These are phyloP conservation scores for Phytophthora gonapodyides DNA, from an alignment of 352 stramenopile genomes.

Conservation along the genomic window DNA sequence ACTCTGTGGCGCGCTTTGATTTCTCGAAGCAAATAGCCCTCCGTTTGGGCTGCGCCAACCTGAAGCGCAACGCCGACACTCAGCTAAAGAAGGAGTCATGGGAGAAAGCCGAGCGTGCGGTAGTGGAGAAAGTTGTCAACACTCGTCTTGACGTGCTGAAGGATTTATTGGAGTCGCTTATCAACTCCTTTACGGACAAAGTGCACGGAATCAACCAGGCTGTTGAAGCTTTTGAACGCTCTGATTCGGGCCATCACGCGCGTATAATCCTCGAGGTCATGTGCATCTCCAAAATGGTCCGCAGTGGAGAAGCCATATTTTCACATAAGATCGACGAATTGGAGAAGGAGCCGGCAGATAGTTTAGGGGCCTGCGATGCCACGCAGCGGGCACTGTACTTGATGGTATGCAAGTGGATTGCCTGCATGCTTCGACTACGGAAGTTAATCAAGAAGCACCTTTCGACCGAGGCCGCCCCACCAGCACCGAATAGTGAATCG, in stretches of 20 bases:
- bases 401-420: slow-evolving; percentile 74
- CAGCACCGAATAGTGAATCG: slow-evolving; percentile 41
- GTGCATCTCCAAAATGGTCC: slow-evolving; percentile 58
- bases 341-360: slow-evolving; percentile 33
- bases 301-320: slow-evolving; percentile 39
- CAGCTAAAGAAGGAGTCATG: slow-evolving; percentile 13
- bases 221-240: slow-evolving; percentile 64
- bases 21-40: slow-evolving; percentile 53
- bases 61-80: slow-evolving; percentile 15
- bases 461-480: slow-evolving; percentile 35
- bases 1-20: slow-evolving; percentile 76
- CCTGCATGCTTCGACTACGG: slow-evolving; percentile 72
- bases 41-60: slow-evolving; percentile 28
- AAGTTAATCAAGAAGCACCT: slow-evolving; percentile 71
- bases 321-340: slow-evolving; percentile 50
- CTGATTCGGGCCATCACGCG: slow-evolving; percentile 52
- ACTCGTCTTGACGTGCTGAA: slow-evolving; percentile 39
- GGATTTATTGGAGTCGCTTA: slow-evolving; percentile 46
- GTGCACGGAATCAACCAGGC: slow-evolving; percentile 61
- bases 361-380: slow-evolving; percentile 49
- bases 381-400: slow-evolving; percentile 67
- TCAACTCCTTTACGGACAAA: slow-evolving; percentile 64
- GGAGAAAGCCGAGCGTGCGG: slow-evolving; percentile 26
- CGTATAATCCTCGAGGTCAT: slow-evolving; percentile 74
- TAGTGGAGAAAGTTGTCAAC: slow-evolving; percentile 39